phyloP scores from a whole-genome alignment of 352 stramenopile genomes.

The Phytophthora crassamura region DNA sequence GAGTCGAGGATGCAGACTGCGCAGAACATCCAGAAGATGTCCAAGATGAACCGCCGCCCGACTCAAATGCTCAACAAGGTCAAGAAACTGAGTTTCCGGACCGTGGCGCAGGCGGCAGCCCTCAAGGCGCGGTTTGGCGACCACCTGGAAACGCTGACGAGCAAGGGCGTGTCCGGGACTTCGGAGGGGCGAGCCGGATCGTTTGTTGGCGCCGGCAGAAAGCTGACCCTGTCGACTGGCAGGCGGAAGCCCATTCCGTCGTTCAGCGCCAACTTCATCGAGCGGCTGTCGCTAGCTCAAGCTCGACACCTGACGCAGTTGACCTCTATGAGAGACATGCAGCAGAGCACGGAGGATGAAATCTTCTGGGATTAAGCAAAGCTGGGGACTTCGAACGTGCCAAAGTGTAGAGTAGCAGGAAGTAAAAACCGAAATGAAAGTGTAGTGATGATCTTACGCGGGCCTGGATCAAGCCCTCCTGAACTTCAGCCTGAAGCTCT shows the following conservation, averaged over 20 bases:
- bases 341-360: constrained; percentile 33
- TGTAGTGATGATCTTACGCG: too few relatives aligned
- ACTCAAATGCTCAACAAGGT: constrained; percentile 32
- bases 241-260: constrained; percentile 28
- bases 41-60: constrained; percentile 53
- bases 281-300: constrained; percentile 45
- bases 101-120: constrained; percentile 21
- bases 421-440: too few relatives aligned
- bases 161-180: constrained; percentile 6
- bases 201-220: constrained; percentile 10
- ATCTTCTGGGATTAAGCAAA: constrained; percentile 25
- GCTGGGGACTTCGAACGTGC: background rate
- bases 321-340: constrained; percentile 39
- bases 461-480: too few relatives aligned
- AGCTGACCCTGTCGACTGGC: constrained; percentile 24
- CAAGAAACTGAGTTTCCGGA: constrained; percentile 36
- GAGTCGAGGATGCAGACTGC: constrained; percentile 73
- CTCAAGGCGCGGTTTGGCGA: constrained; percentile 30
- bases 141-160: constrained; percentile 15
- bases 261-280: constrained; percentile 44
- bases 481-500: too few relatives aligned
- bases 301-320: constrained; percentile 39
- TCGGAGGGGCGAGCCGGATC: constrained; percentile 25
- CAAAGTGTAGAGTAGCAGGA: background rate
- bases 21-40: constrained; percentile 71